A percentile compares a stretch with the other conserved stretches of the same genome.
These are phyloP conservation scores for Fusarium sp. DNA, from an alignment of 2,329 filamentous ascomycete species.

Conservation along the genomic window DNA sequence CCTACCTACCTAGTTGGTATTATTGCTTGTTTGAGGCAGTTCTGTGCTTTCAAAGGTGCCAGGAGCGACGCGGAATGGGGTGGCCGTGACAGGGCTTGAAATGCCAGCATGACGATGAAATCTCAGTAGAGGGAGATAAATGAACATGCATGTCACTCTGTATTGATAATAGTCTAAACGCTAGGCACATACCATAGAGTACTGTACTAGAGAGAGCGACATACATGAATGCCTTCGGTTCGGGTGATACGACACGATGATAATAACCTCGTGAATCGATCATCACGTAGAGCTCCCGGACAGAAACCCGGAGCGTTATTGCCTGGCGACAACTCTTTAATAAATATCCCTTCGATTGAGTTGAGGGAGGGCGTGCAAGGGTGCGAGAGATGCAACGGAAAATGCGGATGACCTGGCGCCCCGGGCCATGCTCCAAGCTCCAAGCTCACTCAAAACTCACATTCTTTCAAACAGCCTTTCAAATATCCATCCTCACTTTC, in stretches of 20 bases:
- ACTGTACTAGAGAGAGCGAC: constrained; percentile 6
- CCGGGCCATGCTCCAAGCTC: constrained; percentile 24
- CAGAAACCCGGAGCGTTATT: constrained; percentile 23
- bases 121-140: constrained; percentile 25
- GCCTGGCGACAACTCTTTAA: constrained; percentile 25
- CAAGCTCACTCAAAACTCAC: constrained; percentile 31
- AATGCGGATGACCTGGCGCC: constrained; percentile 50
- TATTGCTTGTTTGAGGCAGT: neutral
- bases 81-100: constrained; percentile 32
- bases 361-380: constrained; percentile 46
- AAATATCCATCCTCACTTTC: constrained; percentile 1
- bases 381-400: constrained; percentile 47
- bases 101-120: constrained; percentile 34
- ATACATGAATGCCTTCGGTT: constrained; percentile 17
- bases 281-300: constrained; percentile 19
- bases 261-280: constrained; percentile 7
- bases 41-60: constrained; percentile 1
- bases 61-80: constrained; percentile 26
- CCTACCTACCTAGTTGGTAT: neutral
- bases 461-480: constrained; percentile 24
- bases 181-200: constrained; percentile 5
- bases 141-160: constrained; percentile 24
- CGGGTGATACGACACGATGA: constrained; percentile 8
- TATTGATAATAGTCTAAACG: constrained; percentile 15
- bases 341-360: constrained; percentile 30